Base-by-base conservation (phyloP, 345 rosid genomes). In the Firmiana major region DNA sequence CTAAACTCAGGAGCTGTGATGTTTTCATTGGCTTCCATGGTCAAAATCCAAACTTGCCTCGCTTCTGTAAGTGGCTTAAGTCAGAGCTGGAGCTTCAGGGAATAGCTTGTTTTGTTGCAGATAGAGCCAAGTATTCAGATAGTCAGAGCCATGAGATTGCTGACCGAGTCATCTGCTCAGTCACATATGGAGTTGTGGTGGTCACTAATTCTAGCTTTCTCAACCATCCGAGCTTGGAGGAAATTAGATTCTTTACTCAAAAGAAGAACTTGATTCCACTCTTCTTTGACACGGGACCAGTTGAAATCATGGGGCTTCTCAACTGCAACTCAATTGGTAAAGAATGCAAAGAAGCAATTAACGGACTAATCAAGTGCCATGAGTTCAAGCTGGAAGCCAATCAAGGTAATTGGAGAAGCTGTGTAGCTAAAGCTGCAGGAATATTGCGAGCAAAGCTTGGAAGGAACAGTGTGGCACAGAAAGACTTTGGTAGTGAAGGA, bases 71-170 rank as follows among this genome's bases (percentile, higher is more conserved):
- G 86, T 94, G 98, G 98, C 82, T 94, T 38, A 94, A 93, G 83
- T 94, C 98, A 21, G 98, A 94, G 86, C 93, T 91, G 55, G 98
- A 94, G 88, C 88, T 93, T 77, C 97, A 91, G 82, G 98, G 98
- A 4, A 93, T 94, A 69, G 98, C 95, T 66, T 93, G 98, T 68
- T 94, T 94, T 63, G 90, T 93, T 19, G 97, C 95, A 9, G 98
- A 94, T 60, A 86, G 97, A 81, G 93, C 97, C 0, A 91, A 88
- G 82, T 94, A 91, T 75, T 87, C 94, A 0, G 91, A 91, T 75
- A 79, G 78, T 13, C 98, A 94, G 84, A 93, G 97, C 76, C 93
- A 94, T 74, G 97, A 93, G 84, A 90, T 93, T 67, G 92, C 97
- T 0, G 98, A 94, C 80, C 83, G 95, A 80, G 91, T 34, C 88